These are phyloP conservation scores for Trametes coccinea DNA, from an alignment of 768 basidiomycete species.

Conservation along the genomic window DNA sequence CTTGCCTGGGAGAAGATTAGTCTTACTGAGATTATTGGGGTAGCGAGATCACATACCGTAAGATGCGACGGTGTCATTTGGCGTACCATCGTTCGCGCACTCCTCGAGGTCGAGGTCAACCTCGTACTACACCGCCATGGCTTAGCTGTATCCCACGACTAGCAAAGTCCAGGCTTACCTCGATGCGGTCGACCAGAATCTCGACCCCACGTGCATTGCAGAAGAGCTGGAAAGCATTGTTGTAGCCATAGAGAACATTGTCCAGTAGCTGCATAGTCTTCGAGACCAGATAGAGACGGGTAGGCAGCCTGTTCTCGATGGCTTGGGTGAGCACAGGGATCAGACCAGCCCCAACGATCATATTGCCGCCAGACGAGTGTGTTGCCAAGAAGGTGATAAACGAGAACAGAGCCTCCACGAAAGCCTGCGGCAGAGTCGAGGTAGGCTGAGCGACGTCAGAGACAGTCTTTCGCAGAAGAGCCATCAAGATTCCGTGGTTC, in stretches of 20 bases:
- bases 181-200: constrained; percentile 81
- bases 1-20: constrained; percentile 47
- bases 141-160: neutral
- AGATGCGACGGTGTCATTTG: constrained; percentile 48
- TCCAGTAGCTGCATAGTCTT: constrained; percentile 93
- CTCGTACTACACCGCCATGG: constrained; percentile 29
- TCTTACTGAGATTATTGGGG: too few species aligned
- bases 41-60: constrained; percentile 44
- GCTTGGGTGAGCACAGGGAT: constrained; percentile 88
- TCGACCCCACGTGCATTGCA: constrained; percentile 83
- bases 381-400: constrained; percentile 88
- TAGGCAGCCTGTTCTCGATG: constrained; percentile 73
- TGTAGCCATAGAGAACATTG: constrained; percentile 86
- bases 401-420: constrained; percentile 80
- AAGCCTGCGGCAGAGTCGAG: constrained; percentile 67
- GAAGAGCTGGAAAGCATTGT: constrained; percentile 86
- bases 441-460: constrained; percentile 66
- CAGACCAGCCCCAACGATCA: constrained; percentile 93
- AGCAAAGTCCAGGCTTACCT: constrained; percentile 52
- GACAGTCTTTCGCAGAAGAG: constrained; percentile 80
- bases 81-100: constrained; percentile 45
- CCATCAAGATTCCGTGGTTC: constrained; percentile 94
- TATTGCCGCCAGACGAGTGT: constrained; percentile 82
- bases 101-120: constrained; percentile 47
- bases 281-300: constrained; percentile 73